Base-by-base conservation (phyloP, 2,329 filamentous ascomycete species). In the Epichloe brachyelytri region DNA sequence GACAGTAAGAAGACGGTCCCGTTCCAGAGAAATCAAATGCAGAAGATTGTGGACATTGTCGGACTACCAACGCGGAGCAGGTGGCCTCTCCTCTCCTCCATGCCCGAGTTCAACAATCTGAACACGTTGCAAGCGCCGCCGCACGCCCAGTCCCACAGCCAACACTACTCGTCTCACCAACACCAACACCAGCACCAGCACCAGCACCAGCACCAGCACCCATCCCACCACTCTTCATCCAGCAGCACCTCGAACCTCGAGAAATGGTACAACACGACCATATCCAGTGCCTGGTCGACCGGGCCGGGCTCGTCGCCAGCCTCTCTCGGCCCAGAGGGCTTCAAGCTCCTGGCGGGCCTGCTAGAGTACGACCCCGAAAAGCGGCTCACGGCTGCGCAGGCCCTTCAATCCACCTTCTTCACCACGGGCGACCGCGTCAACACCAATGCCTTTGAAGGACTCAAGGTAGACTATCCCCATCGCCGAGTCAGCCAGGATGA, bases 11-110 rank as follows among this genome's bases (percentile, higher is more conserved):
- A 97, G 71, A 93, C 87, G 0, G 90, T 97, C 0, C 93, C 93
- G 0, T 98, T 98, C 60, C 93, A 98, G 68, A 81, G 90, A 14
- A 96, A 96, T 61, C 93, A 98, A 70, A 97, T 98, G 91, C 88
- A 93, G 63, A 96, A 95, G 69, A 98, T 98, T 59, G 88, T 95
- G 38, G 93, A 98, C 63, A 89, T 98, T 55, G 84, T 98, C 73
- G 93, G 93, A 33, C 72, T 95, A 57, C 93, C 93, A 0, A 88
- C 80, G 6, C 91, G 91, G 61, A 87, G 95, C 47, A 80, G 82
- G 26, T 98, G 93, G 93, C 88, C 90, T 0, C 76, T 91, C 30
- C 72, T 98, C 2, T 73, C 80, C 1, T 79, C 83, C 39, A 95
- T 95, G 85, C 89, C 88, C 0, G 93, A 98, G 68, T 95, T 86